phyloP scores from a whole-genome alignment of 2,329 filamentous ascomycete genomes.

The Ramularia collo-cygni region DNA sequence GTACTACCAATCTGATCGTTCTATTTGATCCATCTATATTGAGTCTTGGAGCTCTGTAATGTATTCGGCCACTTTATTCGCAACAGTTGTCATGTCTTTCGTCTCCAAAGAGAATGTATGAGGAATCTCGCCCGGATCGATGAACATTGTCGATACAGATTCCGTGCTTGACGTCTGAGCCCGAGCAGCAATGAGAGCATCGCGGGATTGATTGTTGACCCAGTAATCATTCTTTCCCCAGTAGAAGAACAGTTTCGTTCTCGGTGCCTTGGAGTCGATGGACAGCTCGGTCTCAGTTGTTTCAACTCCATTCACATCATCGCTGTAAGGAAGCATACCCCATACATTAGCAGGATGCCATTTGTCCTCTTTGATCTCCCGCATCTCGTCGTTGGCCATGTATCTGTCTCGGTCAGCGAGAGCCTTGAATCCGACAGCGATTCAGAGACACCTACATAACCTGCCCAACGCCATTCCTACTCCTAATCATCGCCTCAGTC shows the following conservation, averaged over 20 bases:
- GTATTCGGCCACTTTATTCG: slow-evolving; percentile 42
- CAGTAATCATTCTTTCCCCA: slow-evolving; percentile 56
- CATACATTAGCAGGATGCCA: slow-evolving; percentile 57
- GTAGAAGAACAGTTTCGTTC: slow-evolving; percentile 49
- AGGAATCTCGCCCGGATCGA: slow-evolving; percentile 48
- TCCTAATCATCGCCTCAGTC: slow-evolving; percentile 47
- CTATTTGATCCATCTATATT: too few species aligned
- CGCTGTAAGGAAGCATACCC: slow-evolving; percentile 35
- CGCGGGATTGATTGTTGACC: slow-evolving; percentile 52
- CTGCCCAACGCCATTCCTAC: slow-evolving; percentile 44
- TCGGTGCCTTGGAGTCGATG: slow-evolving; percentile 14
- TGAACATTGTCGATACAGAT: slow-evolving; percentile 44
- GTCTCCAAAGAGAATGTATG: slow-evolving; percentile 54
- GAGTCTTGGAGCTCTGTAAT: slow-evolving; percentile 9
- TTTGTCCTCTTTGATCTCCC: slow-evolving; percentile 47
- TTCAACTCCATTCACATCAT: slow-evolving; percentile 1
- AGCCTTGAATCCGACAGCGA: not conserved
- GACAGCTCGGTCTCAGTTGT: not conserved
- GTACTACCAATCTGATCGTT: too few species aligned
- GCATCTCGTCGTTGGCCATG: slow-evolving; percentile 54
- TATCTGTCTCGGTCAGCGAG: slow-evolving; percentile 26
- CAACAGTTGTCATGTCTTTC: slow-evolving; percentile 42
- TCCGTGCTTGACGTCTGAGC: slow-evolving; percentile 24
- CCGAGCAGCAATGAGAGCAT: slow-evolving; percentile 45
- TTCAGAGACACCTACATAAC: slow-evolving; percentile 42